Base-by-base conservation (phyloP, 2,329 filamentous ascomycete genomes). In the Fonsecaea multimorphosa region DNA sequence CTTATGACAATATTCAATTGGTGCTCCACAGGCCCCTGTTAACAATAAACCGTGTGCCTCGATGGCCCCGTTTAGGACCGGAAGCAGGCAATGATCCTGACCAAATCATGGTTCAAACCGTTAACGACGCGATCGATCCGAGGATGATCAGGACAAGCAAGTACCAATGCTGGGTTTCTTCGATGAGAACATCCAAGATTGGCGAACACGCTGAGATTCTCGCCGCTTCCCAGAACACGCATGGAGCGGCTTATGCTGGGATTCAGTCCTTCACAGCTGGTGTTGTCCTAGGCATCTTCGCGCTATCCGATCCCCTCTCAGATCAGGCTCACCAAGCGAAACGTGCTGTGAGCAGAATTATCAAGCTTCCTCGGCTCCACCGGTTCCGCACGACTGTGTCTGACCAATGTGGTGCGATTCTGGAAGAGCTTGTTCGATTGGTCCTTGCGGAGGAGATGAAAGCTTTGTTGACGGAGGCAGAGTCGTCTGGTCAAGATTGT, bases 261-360 rank as follows among this genome's bases (percentile, higher is more conserved):
- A 80, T 82, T 63, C 81, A 82, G 60, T 66, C 81, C 7, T 82
- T 81, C 72, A 80, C 80, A 52, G 77, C 79, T 1, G 77, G 79
- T 7, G 77, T 82, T n/a, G 80, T 82, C 7, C 74, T 82, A 52
- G 76, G 78, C 16, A 76, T 81, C 1, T 74, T 78, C 55, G 79
- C 80, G 1, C 73, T 82, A 1, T 80, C 79, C 1, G 78, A 82
- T 46, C 78, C 79, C 1, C 74, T 82, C 1, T 80, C 79, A 0
- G 76, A 81, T 61, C 72, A 73, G 34, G 79, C 80, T 1, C 80
- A 82, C 67, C 76, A 77, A 55, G 76, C 78, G 0, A 82, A 82
- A 64, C 74, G 78, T 29, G 78, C 75, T 4, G 76, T 82, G 19
- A 60, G 67, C 58, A 64, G 59, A 40, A 69, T 69, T 36, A 64